Evolutionary conservation across 257 asterid genomes (phyloP).

Genomic region (Solanum verrucosum): DNA sequence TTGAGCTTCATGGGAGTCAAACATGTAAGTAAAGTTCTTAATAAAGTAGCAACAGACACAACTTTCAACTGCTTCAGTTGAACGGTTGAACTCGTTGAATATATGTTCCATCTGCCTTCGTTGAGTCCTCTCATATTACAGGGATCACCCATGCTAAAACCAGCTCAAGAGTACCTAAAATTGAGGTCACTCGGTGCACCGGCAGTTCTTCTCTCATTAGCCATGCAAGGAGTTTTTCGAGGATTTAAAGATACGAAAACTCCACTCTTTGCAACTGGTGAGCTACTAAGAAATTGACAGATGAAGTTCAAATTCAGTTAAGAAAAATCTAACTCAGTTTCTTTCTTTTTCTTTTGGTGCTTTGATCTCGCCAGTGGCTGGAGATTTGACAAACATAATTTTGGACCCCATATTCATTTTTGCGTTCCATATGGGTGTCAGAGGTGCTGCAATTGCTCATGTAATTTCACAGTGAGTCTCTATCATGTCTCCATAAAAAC

Average conservation of each 20-base stretch:
- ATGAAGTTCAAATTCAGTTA: neutral
- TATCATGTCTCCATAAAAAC: neutral
- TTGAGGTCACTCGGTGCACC: constrained; percentile 77
- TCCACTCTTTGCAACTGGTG: constrained; percentile 68
- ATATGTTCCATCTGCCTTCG: neutral
- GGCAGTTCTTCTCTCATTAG: constrained; percentile 66
- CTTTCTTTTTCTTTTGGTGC: neutral
- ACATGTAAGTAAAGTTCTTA: constrained; percentile 25
- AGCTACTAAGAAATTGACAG: neutral
- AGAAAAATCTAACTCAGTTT: neutral
- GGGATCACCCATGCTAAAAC: constrained; percentile 54
- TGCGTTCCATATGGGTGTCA: constrained; percentile 41
- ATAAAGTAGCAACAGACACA: neutral
- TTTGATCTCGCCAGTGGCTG: constrained; percentile 30
- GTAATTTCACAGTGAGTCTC: constrained; percentile 67
- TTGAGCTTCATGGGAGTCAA: constrained; percentile 68
- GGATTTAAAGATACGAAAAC: constrained; percentile 75
- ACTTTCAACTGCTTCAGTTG: neutral
- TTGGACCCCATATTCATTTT: constrained; percentile 68
- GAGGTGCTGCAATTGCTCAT: constrained; percentile 74
- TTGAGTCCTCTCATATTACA: neutral
- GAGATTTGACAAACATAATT: constrained; percentile 52
- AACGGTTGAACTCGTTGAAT: neutral
- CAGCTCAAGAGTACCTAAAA: constrained; percentile 50
- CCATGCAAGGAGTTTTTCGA: constrained; percentile 82